Conservation (phyloP, 2,329 filamentous ascomycete species). For the Aspergillus viridinutans region DNA sequence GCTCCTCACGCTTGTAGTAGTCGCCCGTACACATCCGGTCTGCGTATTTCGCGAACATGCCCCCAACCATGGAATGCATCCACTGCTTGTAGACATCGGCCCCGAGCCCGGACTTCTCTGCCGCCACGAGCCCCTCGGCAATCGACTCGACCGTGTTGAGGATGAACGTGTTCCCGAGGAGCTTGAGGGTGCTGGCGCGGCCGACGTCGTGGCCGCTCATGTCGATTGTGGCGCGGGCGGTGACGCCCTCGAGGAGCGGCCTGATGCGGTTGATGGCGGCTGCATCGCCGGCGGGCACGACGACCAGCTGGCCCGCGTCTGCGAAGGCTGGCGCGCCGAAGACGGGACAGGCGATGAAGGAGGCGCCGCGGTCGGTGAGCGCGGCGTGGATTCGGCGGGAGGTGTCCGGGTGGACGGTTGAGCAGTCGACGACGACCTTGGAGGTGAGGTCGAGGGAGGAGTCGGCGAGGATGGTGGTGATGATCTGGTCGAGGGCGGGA, state of each 20-base stretch:
- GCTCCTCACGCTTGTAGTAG: constrained; percentile 70
- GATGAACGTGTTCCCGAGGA: constrained; percentile 84
- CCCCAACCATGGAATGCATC: constrained; percentile 69
- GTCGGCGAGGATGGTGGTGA: constrained; percentile 51
- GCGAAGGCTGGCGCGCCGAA: constrained; percentile 39
- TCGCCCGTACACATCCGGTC: constrained; percentile 70
- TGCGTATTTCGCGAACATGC: constrained; percentile 70
- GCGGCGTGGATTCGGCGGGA: constrained; percentile 60
- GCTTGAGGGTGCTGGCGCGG: constrained; percentile 67
- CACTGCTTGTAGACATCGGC: constrained; percentile 66
- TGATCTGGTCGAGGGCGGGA: constrained; percentile 61
- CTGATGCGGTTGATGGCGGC: constrained; percentile 59
- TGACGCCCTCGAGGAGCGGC: constrained; percentile 70
- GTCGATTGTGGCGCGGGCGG: constrained; percentile 64
- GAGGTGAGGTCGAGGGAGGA: constrained; percentile 51
- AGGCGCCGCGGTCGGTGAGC: constrained; percentile 57
- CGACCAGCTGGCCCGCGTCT: constrained; percentile 66
- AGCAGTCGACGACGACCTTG: constrained; percentile 83
- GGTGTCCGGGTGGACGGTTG: constrained; percentile 80
- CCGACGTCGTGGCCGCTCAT: constrained; percentile 66
- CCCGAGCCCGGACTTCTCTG: constrained; percentile 76
- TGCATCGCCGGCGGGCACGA: constrained; percentile 65
- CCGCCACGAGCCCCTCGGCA: constrained; percentile 71
- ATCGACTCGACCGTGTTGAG: constrained; percentile 77
- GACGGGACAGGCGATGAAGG: constrained; percentile 69